A percentile compares a stretch with the other conserved stretches of the same genome.
Evolutionary conservation across 176 grass and related monocot species (phyloP).

Genomic region (Saccharum spontaneum): DNA sequence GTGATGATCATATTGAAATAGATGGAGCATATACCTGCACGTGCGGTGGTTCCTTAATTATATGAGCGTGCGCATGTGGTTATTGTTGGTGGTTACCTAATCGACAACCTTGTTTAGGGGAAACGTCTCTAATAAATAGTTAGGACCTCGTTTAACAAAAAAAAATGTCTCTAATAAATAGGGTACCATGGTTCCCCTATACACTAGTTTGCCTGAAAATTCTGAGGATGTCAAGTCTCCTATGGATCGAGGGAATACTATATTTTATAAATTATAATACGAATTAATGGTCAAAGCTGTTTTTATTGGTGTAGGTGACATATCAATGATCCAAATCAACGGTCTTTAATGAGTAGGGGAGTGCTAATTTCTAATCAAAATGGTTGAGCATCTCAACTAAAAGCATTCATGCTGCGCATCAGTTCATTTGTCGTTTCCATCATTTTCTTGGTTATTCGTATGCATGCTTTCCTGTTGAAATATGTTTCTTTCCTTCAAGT

Average conservation of each 20-base stretch:
- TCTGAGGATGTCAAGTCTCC: no score
- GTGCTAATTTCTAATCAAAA: background rate
- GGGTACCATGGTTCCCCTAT: no score
- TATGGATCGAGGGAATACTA: background rate
- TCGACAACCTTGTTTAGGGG: no score
- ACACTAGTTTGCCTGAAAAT: no score
- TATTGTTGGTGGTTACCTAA: no score
- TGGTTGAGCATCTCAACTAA: background rate
- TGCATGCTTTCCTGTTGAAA: background rate
- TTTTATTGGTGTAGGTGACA: background rate
- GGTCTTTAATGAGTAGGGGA: background rate
- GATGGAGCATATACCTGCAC: no score
- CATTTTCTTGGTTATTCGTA: background rate
- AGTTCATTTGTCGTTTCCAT: background rate
- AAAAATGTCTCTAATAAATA: no score
- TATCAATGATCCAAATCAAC: background rate
- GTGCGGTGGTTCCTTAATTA: no score
- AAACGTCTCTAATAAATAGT: no score
- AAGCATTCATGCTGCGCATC: background rate
- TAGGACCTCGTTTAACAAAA: no score
- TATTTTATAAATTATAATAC: background rate
- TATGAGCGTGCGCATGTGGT: no score
- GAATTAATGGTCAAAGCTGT: background rate
- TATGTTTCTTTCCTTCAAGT: background rate
- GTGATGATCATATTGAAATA: no score